Evolutionary conservation across 306 rosid genomes (phyloP), one percentile per base, ranked within the genome.

Genomic region (Citrullus mucosospermus): DNA sequence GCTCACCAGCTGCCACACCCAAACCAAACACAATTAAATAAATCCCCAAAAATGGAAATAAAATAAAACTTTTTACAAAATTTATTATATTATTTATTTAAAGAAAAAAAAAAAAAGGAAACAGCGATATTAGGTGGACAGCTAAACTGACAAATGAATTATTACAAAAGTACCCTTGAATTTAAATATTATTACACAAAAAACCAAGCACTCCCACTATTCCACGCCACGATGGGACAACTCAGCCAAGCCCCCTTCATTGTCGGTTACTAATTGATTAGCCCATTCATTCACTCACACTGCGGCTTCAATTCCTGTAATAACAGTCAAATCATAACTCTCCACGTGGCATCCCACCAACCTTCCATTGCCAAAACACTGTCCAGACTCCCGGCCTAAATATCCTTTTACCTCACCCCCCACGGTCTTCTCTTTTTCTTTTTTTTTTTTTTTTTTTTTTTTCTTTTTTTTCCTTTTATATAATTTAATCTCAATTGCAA

Each of bases 1-100:
- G 79, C 95, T 89, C 6, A 92, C 97, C 56, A 85, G 79, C 94
- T 90, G 88, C 39, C 41, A 22, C 54, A 9, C 3, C 46, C 53
- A 48, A 28, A 30, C 74, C 78, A 80, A 43, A n/a, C 70, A 38
- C 41, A 11, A 13, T 22, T 18, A 70, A 53, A 36, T 15, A 65
- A 34, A 30, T 62, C 11, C 4, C 14, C 3, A 46, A 60, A 59
- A 25, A 25, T 2, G 1, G 5, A 60, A 41, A 18, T 3, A 38
- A 16, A 63, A 17, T 1, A 66, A 20, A 62, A 6, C 18, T 1
- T 8, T 32, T 32, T 62, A 14, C 20, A 22, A 22, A 22, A 22
- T 22, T 22, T 22, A 22, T 22, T 22, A 22, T 22, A 22, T 22
- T 22, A 22, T 61, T 17, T 1, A 3, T n/a, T n/a, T n/a, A n/a